Evolutionary conservation across 208 protist genomes (phyloP).

Genomic region (Porcisia deanei): DNA sequence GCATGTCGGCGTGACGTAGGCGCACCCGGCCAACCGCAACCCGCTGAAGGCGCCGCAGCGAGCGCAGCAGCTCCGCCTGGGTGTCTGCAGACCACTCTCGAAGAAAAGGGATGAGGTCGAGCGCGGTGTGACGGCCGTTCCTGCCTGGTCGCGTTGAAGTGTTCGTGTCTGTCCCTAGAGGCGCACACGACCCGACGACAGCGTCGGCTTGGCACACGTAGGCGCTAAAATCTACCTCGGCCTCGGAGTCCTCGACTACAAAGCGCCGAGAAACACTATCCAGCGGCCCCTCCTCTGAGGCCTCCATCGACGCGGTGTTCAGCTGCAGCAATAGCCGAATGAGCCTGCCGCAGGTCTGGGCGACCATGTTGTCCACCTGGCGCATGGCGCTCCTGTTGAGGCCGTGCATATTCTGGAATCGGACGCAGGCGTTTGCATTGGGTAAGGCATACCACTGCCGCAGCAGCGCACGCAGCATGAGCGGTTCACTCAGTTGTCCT

Average conservation of each 20-base stretch:
- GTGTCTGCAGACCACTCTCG: conserved; percentile 32
- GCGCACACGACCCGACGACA: too few species aligned
- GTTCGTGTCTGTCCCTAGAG: neutral
- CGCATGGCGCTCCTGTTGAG: conserved; percentile 62
- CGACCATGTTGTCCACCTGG: conserved; percentile 55
- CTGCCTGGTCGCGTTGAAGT: neutral
- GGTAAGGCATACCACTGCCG: conserved; percentile 65
- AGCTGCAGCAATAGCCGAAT: conserved; percentile 33
- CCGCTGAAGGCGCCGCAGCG: conserved; percentile 52
- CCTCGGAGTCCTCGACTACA: neutral
- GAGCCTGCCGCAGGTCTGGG: conserved; percentile 61
- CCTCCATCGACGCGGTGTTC: neutral
- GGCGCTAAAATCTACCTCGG: conserved; percentile 33
- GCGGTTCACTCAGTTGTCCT: conserved; percentile 69
- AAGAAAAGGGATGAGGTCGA: conserved; percentile 18
- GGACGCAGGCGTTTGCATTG: conserved; percentile 20
- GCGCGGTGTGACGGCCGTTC: neutral
- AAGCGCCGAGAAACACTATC: neutral
- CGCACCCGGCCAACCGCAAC: conserved; percentile 42
- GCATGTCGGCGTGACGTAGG: conserved; percentile 18
- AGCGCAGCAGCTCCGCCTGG: conserved; percentile 39
- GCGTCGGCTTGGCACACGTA: conserved; percentile 23
- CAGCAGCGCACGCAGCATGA: conserved; percentile 61
- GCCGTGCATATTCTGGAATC: conserved; percentile 23
- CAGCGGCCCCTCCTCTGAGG: neutral